These are phyloP conservation scores for Chytridiales sp. DNA, from an alignment of 371 early-diverging fungal species.

Conservation along the genomic window DNA sequence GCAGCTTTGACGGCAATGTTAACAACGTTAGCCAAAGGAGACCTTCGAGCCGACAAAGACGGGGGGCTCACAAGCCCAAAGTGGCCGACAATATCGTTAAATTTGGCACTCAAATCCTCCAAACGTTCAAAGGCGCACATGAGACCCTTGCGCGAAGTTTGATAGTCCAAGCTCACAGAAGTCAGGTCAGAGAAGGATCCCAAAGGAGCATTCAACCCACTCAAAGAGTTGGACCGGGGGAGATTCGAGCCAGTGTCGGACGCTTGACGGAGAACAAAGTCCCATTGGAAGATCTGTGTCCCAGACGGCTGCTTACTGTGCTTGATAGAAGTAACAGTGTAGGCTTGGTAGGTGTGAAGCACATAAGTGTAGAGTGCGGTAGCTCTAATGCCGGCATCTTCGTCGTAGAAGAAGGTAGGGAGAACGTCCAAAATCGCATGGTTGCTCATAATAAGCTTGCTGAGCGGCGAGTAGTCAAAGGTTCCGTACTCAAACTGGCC, in stretches of 20 bases:
- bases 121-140: slow-evolving; percentile 57
- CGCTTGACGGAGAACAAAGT: slow-evolving; percentile 43
- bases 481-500: too few species aligned
- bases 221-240: not conserved
- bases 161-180: slow-evolving; percentile 19
- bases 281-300: slow-evolving; percentile 47
- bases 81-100: slow-evolving; percentile 56
- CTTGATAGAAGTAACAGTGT: slow-evolving; percentile 60
- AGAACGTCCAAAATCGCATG: slow-evolving; percentile 95
- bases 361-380: slow-evolving; percentile 95
- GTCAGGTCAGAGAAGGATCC: slow-evolving; percentile 35
- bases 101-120: slow-evolving; percentile 44
- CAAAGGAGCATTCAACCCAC: not conserved
- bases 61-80: slow-evolving; percentile 29
- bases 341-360: slow-evolving; percentile 92
- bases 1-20: slow-evolving; percentile 73
- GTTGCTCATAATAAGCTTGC: slow-evolving; percentile 87
- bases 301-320: slow-evolving; percentile 32
- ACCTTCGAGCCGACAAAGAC: not conserved
- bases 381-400: slow-evolving; percentile 72
- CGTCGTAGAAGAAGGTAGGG: slow-evolving; percentile 90
- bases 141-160: slow-evolving; percentile 56
- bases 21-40: slow-evolving; percentile 64
- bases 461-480: slow-evolving; percentile 72
- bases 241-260: not conserved